A percentile compares a stretch with the other conserved stretches of the same genome.
phyloP scores from a whole-genome alignment of 441 rosid genomes.

The Gossypium armourianum region DNA sequence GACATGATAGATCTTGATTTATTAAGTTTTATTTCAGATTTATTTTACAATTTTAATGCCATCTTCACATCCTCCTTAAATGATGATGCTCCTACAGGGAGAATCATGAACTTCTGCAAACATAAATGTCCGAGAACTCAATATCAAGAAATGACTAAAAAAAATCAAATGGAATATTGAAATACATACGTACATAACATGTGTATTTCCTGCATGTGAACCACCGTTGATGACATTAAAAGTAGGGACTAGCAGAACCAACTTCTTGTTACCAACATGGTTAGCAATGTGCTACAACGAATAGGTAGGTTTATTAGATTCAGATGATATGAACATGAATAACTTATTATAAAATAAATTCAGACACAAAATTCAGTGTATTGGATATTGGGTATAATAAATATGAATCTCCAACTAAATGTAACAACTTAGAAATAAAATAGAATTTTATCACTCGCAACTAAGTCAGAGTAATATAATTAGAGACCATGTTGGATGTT shows the following conservation, averaged over 20 bases:
- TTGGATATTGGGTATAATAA: background rate
- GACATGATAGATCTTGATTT: too few species aligned
- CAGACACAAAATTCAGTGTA: background rate
- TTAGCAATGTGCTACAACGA: conserved; percentile 71
- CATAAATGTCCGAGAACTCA: background rate
- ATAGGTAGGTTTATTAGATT: conserved; percentile 10
- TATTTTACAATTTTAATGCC: too few species aligned
- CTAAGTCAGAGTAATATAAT: too few species aligned
- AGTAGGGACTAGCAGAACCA: conserved; percentile 88
- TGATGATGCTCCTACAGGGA: conserved; percentile 71
- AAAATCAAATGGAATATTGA: conserved; percentile 4
- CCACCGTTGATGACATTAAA: conserved; percentile 97
- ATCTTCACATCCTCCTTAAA: conserved; percentile 90
- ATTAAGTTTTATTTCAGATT: too few species aligned
- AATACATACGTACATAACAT: conserved; percentile 67
- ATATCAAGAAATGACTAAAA: background rate
- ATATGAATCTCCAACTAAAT: too few species aligned
- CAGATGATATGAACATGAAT: too few species aligned
- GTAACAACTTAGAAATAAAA: too few species aligned
- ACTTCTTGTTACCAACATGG: conserved; percentile 65
- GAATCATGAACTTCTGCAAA: conserved; percentile 80
- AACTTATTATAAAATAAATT: background rate
- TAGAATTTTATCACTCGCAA: too few species aligned
- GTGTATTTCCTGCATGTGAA: conserved; percentile 92
- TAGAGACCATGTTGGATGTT: too few species aligned